These are phyloP conservation scores for Schwanniomyces sp. DNA, from an alignment of 805 yeast species.

Conservation along the genomic window DNA sequence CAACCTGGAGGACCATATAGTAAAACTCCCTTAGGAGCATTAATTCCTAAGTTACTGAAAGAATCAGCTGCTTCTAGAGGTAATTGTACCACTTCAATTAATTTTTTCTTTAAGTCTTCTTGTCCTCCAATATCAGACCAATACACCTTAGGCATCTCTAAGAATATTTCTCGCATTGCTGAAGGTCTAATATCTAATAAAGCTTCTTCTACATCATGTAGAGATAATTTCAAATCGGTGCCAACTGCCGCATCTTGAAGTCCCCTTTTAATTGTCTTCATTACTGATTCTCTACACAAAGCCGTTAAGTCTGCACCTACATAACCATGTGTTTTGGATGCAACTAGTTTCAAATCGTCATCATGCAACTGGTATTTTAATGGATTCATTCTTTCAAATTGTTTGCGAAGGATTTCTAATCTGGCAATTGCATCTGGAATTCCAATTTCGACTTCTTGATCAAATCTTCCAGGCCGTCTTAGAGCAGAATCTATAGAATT, in stretches of 20 bases:
- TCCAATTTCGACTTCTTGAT: slow-evolving; percentile 85
- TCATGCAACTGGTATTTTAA: slow-evolving; percentile 47
- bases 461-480: slow-evolving; percentile 86
- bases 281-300: slow-evolving; percentile 81
- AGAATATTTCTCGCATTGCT: slow-evolving; percentile 93
- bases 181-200: slow-evolving; percentile 85
- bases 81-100: slow-evolving; percentile 87
- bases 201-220: slow-evolving; percentile 67
- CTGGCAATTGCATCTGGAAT: slow-evolving; percentile 88
- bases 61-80: slow-evolving; percentile 83
- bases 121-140: slow-evolving; percentile 99
- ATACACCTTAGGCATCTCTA: slow-evolving; percentile 90
- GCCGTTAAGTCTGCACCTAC: slow-evolving; percentile 97
- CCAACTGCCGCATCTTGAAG: slow-evolving; percentile 28
- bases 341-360: slow-evolving; percentile 60
- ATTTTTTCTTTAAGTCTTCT: slow-evolving; percentile 71
- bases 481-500: slow-evolving; percentile 68
- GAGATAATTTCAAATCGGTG: slow-evolving; percentile 44
- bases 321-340: slow-evolving; percentile 88
- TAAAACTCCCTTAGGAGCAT: slow-evolving; percentile 90
- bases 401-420: slow-evolving; percentile 64
- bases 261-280: slow-evolving; percentile 74
- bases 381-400: slow-evolving; percentile 52
- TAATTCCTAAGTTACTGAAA: slow-evolving; percentile 73
- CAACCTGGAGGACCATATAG: slow-evolving; percentile 99